A percentile compares a stretch with the other conserved stretches of the same genome.
phyloP scores from a whole-genome alignment of 2,329 filamentous ascomycete genomes.

The Neoascochyta sp. region DNA sequence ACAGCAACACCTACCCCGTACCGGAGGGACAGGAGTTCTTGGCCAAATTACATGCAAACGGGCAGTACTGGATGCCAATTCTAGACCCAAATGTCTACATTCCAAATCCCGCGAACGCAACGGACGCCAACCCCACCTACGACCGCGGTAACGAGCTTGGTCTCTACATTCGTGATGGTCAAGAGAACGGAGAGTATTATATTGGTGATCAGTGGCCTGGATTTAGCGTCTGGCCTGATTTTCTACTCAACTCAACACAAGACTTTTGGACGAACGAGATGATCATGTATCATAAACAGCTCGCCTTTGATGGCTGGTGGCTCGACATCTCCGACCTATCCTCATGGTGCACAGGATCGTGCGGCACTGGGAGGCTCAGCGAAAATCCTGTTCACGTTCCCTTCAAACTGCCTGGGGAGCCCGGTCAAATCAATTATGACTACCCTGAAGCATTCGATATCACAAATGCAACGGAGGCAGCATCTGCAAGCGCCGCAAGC shows the following conservation, averaged over 20 bases:
- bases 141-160: conserved; percentile 43
- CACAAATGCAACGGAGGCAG: conserved; percentile 62
- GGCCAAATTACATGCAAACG: conserved; percentile 46
- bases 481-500: conserved; percentile 52
- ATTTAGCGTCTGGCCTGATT: conserved; percentile 57
- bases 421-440: conserved; percentile 53
- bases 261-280: conserved; percentile 55
- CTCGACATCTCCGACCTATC: conserved; percentile 57
- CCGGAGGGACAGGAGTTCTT: conserved; percentile 48
- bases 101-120: conserved; percentile 61
- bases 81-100: conserved; percentile 60
- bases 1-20: conserved; percentile 48
- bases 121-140: conserved; percentile 51
- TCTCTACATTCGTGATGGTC: conserved; percentile 47
- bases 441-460: conserved; percentile 65
- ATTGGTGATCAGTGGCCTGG: conserved; percentile 52
- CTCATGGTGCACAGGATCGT: conserved; percentile 64
- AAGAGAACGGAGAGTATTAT: conserved; percentile 44
- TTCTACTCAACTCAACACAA: conserved; percentile 54
- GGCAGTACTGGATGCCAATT: conserved; percentile 56
- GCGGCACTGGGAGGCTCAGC: conserved; percentile 58
- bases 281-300: conserved; percentile 43
- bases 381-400: conserved; percentile 63
- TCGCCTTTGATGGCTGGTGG: conserved; percentile 52
- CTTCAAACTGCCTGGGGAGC: conserved; percentile 60